Conservation (phyloP, 306 rosid genomes). For the Psophocarpus tetragonolobus region DNA sequence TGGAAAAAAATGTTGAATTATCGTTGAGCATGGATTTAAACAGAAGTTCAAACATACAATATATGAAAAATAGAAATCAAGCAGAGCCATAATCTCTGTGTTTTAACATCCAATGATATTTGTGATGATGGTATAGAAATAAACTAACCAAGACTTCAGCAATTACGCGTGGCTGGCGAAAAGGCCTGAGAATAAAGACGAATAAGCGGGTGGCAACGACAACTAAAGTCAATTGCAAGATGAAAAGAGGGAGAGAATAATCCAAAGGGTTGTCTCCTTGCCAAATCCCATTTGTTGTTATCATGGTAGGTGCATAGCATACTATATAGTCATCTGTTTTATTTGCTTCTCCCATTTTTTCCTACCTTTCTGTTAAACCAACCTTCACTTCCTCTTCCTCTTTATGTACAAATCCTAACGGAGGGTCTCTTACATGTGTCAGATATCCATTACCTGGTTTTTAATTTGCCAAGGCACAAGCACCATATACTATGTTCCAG, state of each 20-base stretch:
- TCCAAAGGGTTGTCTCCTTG: constrained; percentile 95
- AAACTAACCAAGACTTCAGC: constrained; percentile 76
- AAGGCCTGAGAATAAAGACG: constrained; percentile 75
- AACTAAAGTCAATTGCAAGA: constrained; percentile 72
- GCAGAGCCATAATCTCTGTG: background rate
- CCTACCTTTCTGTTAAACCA: background rate
- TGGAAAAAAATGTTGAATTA: too few species aligned
- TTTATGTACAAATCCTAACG: constrained; percentile 8
- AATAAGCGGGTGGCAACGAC: constrained; percentile 66
- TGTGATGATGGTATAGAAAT: background rate
- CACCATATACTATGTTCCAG: background rate
- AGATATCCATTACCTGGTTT: background rate
- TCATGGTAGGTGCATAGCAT: constrained; percentile 86
- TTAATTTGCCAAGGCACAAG: constrained; percentile 13
- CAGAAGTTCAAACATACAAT: too few species aligned
- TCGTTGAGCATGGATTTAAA: too few species aligned
- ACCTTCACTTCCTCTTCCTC: constrained; percentile 25
- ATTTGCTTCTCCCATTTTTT: constrained; percentile 30
- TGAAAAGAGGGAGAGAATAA: constrained; percentile 92
- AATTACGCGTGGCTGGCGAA: constrained; percentile 94
- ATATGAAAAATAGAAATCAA: background rate
- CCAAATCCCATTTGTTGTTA: constrained; percentile 94
- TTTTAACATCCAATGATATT: background rate
- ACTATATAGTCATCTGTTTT: constrained; percentile 47
- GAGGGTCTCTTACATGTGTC: constrained; percentile 25